phyloP scores from a whole-genome alignment of 2,329 filamentous ascomycete species.

The Teratosphaeria epicoccoides region DNA sequence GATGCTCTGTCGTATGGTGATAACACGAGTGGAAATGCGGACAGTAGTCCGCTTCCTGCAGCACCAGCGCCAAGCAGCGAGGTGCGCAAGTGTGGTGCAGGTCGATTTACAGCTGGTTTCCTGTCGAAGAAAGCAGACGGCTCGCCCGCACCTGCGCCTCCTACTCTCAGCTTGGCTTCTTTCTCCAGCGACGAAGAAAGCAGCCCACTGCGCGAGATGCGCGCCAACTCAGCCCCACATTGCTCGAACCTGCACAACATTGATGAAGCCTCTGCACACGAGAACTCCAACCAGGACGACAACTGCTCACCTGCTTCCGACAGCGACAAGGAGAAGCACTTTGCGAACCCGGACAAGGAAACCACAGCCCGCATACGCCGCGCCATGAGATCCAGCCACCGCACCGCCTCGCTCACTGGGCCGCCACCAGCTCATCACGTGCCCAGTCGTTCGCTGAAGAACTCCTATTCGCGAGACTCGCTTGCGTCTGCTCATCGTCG shows the following conservation, averaged over 20 bases:
- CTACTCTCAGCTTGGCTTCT: slow-evolving; percentile 47
- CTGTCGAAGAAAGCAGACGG: slow-evolving; percentile 60
- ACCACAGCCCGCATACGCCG: slow-evolving; percentile 25
- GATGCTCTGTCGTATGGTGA: slow-evolving; percentile 43
- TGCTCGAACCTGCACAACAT: not conserved
- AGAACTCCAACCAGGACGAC: slow-evolving; percentile 24
- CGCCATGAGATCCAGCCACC: slow-evolving; percentile 40
- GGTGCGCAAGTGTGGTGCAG: slow-evolving; percentile 34
- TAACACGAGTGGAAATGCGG: slow-evolving; percentile 24
- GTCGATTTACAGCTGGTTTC: slow-evolving; percentile 83
- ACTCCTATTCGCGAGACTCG: slow-evolving; percentile 26
- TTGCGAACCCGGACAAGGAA: slow-evolving; percentile 17
- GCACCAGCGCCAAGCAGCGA: slow-evolving; percentile 49
- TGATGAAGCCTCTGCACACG: slow-evolving; percentile 3
- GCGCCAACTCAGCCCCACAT: slow-evolving; percentile 29
- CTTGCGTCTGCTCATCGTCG: slow-evolving; percentile 35
- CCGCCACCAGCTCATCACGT: slow-evolving; percentile 3
- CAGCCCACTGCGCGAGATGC: slow-evolving; percentile 37
- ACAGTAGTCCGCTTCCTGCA: slow-evolving; percentile 48
- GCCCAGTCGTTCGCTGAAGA: not conserved
- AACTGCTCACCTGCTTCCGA: slow-evolving; percentile 17
- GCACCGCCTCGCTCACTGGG: slow-evolving; percentile 30
- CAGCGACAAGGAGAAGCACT: slow-evolving; percentile 15
- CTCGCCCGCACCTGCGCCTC: slow-evolving; percentile 45
- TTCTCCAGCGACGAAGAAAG: slow-evolving; percentile 42